Conservation (phyloP, 768 basidiomycete genomes). For the Auriscalpium vulgare region DNA sequence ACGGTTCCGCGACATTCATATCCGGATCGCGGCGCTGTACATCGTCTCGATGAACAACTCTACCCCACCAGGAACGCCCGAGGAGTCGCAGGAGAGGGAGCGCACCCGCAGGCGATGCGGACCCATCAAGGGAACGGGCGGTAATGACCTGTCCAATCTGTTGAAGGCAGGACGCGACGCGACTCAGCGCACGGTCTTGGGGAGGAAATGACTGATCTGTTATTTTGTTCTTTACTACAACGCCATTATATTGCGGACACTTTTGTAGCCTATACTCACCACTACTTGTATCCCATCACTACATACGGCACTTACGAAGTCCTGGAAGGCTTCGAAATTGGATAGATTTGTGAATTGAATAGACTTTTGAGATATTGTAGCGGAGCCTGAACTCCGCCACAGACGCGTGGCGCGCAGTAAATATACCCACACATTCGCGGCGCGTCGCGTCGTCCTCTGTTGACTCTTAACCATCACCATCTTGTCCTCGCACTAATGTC, state of each 20-base stretch:
- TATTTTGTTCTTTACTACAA: constrained; percentile 1
- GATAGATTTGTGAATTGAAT: not conserved
- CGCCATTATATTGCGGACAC: not conserved
- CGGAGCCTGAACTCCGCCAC: not conserved
- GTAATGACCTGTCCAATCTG: constrained; percentile 72
- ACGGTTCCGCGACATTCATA: constrained; percentile 78
- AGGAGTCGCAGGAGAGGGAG: constrained; percentile 33
- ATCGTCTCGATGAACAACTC: constrained; percentile 78
- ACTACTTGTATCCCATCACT: not conserved
- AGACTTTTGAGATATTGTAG: no score
- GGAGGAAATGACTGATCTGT: constrained; percentile 21
- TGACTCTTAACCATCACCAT: constrained; percentile 4
- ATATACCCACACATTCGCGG: constrained; percentile 6
- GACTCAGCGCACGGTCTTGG: constrained; percentile 57
- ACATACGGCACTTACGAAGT: not conserved
- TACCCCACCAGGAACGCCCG: constrained; percentile 44
- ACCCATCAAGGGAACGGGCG: constrained; percentile 79
- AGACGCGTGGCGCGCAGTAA: no score
- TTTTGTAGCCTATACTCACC: not conserved
- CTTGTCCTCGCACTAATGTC: not conserved
- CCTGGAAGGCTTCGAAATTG: not conserved
- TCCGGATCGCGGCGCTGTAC: constrained; percentile 83
- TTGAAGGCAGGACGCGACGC: constrained; percentile 89
- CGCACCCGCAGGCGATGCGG: constrained; percentile 25
- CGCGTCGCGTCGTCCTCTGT: constrained; percentile 16